Evolutionary conservation across 176 grass and related monocot species (phyloP).

Genomic region (Musa troglodytarum): DNA sequence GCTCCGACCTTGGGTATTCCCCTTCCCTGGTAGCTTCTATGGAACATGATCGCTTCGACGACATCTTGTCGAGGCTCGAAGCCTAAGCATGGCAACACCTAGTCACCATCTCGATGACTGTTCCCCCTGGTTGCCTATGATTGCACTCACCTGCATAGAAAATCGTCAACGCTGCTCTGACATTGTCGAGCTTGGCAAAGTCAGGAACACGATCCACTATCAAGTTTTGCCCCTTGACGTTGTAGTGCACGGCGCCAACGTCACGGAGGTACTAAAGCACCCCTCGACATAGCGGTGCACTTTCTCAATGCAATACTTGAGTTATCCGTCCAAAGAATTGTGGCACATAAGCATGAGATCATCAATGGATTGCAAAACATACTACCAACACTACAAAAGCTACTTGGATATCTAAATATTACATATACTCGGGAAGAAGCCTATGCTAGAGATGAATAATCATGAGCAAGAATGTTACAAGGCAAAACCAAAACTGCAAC

Average conservation of each 20-base stretch:
- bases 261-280: conserved; percentile 67
- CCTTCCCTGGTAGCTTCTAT: conserved; percentile 67
- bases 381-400: no score
- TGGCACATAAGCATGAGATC: no score
- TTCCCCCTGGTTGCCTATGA: conserved; percentile 65
- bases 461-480: background rate
- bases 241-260: conserved; percentile 64
- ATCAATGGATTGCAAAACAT: no score
- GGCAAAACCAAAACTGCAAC: background rate
- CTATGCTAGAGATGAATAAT: background rate
- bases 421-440: no score
- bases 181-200: conserved; percentile 64
- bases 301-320: conserved; percentile 19
- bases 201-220: conserved; percentile 17
- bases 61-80: no score
- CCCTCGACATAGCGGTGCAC: conserved; percentile 24
- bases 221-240: conserved; percentile 80
- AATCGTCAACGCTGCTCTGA: conserved; percentile 47
- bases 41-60: no score
- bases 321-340: no score
- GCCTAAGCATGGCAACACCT: no score
- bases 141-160: conserved; percentile 10
- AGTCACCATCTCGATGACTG: conserved; percentile 46
- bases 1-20: conserved; percentile 31
- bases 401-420: no score